Evolutionary conservation across 768 basidiomycete species (phyloP), one percentile per base, ranked within the genome.

Genomic region (Nevesoporus exiguus): DNA sequence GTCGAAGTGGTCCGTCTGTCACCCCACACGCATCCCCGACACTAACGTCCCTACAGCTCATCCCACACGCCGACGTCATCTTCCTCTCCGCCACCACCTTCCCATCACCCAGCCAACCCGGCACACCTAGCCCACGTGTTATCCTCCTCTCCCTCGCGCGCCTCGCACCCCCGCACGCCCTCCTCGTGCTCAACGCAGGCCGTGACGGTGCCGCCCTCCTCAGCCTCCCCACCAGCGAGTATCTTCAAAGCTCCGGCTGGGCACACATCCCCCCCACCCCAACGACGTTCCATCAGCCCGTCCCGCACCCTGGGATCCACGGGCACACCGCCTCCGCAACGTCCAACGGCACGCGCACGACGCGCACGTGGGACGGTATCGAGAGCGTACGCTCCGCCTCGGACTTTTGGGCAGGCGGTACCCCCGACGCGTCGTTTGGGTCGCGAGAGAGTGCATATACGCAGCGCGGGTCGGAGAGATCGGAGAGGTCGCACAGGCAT

Each of bases 191-290:
- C 3, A 76, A 92, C 62, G 92, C 90, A 80, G 90, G 90, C 7
- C 74, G 77, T 22, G 86, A 89, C 45, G 90, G 90, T 11, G 87
- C 86, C 1, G 91, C 90, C 0, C 84, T 89, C 5, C 78, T 93
- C 50, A 90, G 87, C 15, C 70, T 93, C 7, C 91, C 90, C 0
- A 92, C 90, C 0, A 80, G 80, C 59, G 91, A 93, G 61, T 93
- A 93, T 68, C 89, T 91, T 66, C 91, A 93, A 59, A 85, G 84
- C 59, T 90, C 88, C 0, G 84, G 86, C 2, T 93, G 90, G 89
- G 81, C 72, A 1, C 62, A 69, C 31, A 49, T 68, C 53, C 64
- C 45, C 7, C 43, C 43, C 30, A 11, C 11, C 41, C 31, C 24
- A n/a, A 19, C 14, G 1, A 29, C 41, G 0, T n/a, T 30, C 19